Conservation (phyloP, 78 protist species). For the Diacronema lutheri region DNA sequence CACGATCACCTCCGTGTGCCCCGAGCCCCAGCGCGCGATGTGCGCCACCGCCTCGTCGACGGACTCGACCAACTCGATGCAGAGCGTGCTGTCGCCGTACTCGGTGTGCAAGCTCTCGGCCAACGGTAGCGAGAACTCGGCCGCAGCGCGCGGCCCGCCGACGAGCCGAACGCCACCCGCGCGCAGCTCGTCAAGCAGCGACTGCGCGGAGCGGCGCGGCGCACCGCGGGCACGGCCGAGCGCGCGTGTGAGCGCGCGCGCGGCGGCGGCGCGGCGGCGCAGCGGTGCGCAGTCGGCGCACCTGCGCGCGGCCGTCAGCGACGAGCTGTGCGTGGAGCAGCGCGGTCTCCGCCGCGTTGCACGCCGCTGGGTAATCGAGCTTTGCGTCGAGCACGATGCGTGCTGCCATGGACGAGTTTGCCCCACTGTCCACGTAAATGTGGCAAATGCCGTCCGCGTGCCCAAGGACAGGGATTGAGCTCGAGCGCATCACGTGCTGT, state of each 20-base stretch:
- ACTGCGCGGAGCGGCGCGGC: background rate
- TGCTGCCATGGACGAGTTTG: background rate
- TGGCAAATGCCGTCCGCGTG: constrained; percentile 75
- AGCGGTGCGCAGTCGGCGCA: background rate
- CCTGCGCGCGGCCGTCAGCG: background rate
- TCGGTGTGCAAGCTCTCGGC: background rate
- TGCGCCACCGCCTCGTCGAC: constrained; percentile 66
- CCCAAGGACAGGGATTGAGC: constrained; percentile 81
- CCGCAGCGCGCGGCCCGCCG: too few relatives aligned
- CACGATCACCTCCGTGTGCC: constrained; percentile 84
- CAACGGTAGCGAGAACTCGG: background rate
- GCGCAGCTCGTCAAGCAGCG: too few relatives aligned
- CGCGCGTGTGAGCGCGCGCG: background rate
- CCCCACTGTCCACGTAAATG: constrained; percentile 18
- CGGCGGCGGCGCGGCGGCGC: background rate
- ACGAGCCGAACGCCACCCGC: too few relatives aligned
- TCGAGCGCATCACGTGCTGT: constrained; percentile 33
- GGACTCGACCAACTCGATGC: constrained; percentile 45
- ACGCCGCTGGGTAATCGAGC: constrained; percentile 77
- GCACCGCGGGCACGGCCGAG: background rate
- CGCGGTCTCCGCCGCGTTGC: constrained; percentile 82
- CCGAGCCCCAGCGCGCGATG: constrained; percentile 64
- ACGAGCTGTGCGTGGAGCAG: constrained; percentile 18
- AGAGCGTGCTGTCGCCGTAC: background rate
- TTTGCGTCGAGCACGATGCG: constrained; percentile 63